A percentile compares a stretch with the other conserved stretches of the same genome.
phyloP scores from a whole-genome alignment of 257 asterid genomes.

The Leptodermis oblonga region DNA sequence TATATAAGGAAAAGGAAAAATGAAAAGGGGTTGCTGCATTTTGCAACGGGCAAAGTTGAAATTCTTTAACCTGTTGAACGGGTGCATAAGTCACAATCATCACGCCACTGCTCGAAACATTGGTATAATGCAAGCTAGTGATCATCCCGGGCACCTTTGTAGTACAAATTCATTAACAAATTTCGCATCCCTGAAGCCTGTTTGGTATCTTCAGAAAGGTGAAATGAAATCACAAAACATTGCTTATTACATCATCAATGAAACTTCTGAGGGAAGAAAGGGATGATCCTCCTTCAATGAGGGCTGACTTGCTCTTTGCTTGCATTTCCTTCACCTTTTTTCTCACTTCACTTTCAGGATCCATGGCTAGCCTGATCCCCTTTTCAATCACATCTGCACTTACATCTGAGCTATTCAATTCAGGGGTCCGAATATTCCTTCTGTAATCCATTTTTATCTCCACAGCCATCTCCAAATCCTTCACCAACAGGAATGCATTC shows the following conservation, averaged over 20 bases:
- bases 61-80: no score
- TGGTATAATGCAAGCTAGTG: no score
- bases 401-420: conserved; percentile 1
- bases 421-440: neutral
- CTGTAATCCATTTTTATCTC: conserved; percentile 28
- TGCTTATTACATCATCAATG: conserved; percentile 34
- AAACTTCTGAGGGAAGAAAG: conserved; percentile 24
- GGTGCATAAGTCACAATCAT: no score
- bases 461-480: conserved; percentile 26
- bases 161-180: no score
- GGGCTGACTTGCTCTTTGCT: conserved; percentile 31
- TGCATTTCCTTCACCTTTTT: conserved; percentile 49
- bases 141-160: no score
- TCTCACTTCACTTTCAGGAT: conserved; percentile 25
- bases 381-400: conserved; percentile 17
- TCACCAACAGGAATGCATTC: conserved; percentile 29
- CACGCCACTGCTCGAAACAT: no score
- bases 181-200: no score
- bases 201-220: no score
- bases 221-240: conserved; percentile 5
- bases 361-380: conserved; percentile 18
- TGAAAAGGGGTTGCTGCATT: no score
- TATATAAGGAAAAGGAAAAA: no score
- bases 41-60: no score
- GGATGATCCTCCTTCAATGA: conserved; percentile 58